phyloP scores from a whole-genome alignment of 164 flowering plant species.

The Magnolia changhungtana region DNA sequence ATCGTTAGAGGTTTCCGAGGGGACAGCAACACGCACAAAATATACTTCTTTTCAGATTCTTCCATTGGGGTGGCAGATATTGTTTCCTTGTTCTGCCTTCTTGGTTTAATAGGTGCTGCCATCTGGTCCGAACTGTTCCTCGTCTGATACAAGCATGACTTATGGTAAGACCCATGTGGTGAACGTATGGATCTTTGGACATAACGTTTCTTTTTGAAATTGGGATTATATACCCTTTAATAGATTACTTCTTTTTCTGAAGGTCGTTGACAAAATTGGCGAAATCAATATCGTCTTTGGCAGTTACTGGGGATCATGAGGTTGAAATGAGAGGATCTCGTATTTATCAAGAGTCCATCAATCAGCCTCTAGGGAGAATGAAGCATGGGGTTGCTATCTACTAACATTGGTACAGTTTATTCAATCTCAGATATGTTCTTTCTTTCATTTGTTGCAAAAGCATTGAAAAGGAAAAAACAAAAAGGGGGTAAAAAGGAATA shows the following conservation, averaged over 20 bases:
- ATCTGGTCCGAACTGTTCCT: constrained; percentile 44
- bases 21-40: constrained; percentile 57
- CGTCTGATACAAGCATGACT: constrained; percentile 23
- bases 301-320: background rate
- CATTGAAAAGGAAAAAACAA: no score
- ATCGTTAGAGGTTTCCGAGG: constrained; percentile 91
- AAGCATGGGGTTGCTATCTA: background rate
- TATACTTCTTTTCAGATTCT: constrained; percentile 54
- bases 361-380: background rate
- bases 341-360: background rate
- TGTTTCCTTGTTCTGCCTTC: constrained; percentile 51
- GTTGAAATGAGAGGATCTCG: background rate
- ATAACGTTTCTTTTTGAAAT: background rate
- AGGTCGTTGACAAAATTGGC: background rate
- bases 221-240: background rate
- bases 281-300: background rate
- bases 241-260: background rate
- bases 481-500: no score
- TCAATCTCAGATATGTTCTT: background rate
- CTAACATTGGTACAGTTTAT: background rate
- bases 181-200: background rate
- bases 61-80: constrained; percentile 44
- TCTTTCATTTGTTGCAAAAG: no score
- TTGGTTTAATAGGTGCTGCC: constrained; percentile 53
- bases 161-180: constrained; percentile 6